phyloP scores from a whole-genome alignment of 2,329 filamentous ascomycete genomes.

The Xylaria multiplex region DNA sequence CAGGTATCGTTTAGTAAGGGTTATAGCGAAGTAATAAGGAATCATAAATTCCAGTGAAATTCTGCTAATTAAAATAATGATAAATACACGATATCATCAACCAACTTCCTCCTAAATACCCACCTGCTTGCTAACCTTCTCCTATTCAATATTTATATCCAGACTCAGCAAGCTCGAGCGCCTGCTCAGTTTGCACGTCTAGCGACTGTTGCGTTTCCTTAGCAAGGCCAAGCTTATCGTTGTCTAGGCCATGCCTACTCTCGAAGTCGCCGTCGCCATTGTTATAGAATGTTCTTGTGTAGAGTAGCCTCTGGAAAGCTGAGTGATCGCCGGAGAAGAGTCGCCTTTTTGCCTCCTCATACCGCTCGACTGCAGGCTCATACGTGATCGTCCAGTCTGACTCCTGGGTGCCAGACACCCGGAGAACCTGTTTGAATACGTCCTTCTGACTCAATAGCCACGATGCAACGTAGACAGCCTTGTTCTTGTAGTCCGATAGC shows the following conservation, averaged over 20 bases:
- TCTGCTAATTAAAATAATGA: not conserved
- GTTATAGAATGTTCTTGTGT: constrained; percentile 64
- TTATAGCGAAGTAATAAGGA: not conserved
- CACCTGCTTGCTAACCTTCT: not conserved
- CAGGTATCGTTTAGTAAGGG: constrained; percentile 16
- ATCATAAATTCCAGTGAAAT: not conserved
- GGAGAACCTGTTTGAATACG: constrained; percentile 70
- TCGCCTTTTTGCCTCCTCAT: constrained; percentile 56
- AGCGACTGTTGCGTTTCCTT: constrained; percentile 60
- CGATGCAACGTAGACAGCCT: constrained; percentile 61
- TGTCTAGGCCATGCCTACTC: constrained; percentile 56
- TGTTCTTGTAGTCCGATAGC: constrained; percentile 59
- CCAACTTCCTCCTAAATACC: not conserved
- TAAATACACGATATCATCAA: constrained; percentile 4
- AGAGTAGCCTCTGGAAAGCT: constrained; percentile 63
- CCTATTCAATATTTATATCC: constrained; percentile 39
- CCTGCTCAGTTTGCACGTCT: constrained; percentile 64
- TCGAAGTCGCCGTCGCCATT: constrained; percentile 55
- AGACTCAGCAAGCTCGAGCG: constrained; percentile 51
- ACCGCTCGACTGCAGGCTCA: constrained; percentile 59
- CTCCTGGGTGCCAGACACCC: constrained; percentile 66
- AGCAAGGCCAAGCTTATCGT: constrained; percentile 65
- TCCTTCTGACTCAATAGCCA: constrained; percentile 71
- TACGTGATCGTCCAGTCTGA: constrained; percentile 68
- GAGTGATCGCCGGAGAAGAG: constrained; percentile 55